phyloP scores from a whole-genome alignment of 768 basidiomycete species.

The Russula griseocarnosa region DNA sequence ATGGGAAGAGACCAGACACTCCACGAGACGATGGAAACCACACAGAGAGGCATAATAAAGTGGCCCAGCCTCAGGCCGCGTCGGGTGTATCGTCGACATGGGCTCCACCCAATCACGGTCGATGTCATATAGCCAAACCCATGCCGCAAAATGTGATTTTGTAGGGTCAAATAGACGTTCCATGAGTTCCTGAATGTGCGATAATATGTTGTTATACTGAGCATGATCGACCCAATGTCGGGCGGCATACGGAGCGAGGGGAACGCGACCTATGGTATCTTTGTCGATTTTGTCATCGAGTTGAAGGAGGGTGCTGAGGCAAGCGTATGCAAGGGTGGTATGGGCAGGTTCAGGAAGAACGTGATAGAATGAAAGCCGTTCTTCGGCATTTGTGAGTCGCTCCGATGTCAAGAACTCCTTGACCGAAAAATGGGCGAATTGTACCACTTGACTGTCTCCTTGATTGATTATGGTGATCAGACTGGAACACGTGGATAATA shows the following conservation, averaged over 20 bases:
- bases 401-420: slow-evolving; percentile 6
- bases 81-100: not conserved
- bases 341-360: not conserved
- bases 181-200: not conserved
- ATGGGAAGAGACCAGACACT: not conserved
- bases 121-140: not conserved
- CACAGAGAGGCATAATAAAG: not conserved
- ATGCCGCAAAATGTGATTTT: not conserved
- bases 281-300: not conserved
- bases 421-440: not conserved
- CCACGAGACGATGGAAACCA: not conserved
- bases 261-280: not conserved
- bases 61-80: not conserved
- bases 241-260: not conserved
- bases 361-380: slow-evolving; percentile 4
- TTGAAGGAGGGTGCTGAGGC: not conserved
- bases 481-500: not conserved
- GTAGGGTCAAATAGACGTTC: not conserved
- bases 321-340: not conserved
- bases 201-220: not conserved
- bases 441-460: not conserved
- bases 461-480: not conserved
- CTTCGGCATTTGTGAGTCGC: not conserved
- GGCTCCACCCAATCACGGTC: not conserved
- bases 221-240: not conserved